Evolutionary conservation across 176 grass and related monocot genomes (phyloP), one percentile per base, ranked within the genome.

Genomic region (Elymus sibiricus): DNA sequence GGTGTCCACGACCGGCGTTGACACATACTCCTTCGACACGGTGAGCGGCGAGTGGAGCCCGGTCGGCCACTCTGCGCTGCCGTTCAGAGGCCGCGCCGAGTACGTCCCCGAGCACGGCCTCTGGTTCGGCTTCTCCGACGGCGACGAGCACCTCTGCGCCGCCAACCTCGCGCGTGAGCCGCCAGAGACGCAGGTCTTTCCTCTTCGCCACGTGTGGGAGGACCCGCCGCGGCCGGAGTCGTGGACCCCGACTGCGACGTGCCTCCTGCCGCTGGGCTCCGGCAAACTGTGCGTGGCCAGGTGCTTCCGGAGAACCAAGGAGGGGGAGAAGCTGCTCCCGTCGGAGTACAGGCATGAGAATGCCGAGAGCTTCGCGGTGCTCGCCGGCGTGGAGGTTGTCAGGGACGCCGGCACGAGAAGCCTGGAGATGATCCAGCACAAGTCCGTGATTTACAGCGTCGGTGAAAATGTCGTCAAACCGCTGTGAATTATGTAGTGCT

Each of bases 1-100:
- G 80, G 9, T 82, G 16, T 82, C 80, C 31, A 82, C 65, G 4
- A 13, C 0, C 22, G n/a, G 47, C 5, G 31, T 19, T 5, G 66
- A 22, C 28, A 82, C 65, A 31, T 82, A 39, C 80, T 58, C 22
- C 46, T 82, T 71, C 65, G 22, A 71, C 13, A 70, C 65, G 31
- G 16, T 5, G 24, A 56, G 22, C 13, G 5, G 47, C 7, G 7
- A 11, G 27, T 82, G 66, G 80, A 56, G 44, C 31, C 5, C 38
- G 66, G 29, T 25, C 22, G 66, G 67, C 15, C n/a, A 59, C 26
- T 72, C 34, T 49, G 49, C 49, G 7, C 34, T 83, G 24, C 68
- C 49, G 32, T 59, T 83, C n/a, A 4, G 4, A 6, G 71, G 58
- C 26, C 69, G 11, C 26, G 55, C 59, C 38, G 35, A 84, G 25